Conservation (phyloP, 495 filamentous ascomycete species). For the Hypoxylon fragiforme region DNA sequence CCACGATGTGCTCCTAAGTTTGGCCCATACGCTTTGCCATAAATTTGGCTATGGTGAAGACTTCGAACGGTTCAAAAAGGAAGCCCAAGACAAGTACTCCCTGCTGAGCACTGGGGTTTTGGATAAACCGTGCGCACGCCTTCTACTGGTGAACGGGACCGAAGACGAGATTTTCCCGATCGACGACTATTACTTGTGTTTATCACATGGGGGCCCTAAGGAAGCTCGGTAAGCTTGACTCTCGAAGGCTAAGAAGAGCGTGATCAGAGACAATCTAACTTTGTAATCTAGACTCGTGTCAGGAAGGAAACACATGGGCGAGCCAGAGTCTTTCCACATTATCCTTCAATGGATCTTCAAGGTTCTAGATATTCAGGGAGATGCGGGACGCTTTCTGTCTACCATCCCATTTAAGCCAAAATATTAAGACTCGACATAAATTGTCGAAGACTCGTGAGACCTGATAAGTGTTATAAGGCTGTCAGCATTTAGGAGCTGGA, state of each 20-base stretch:
- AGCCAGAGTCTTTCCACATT: constrained; percentile 15
- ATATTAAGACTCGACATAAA: background rate
- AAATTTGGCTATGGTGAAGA: constrained; percentile 64
- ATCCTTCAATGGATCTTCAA: constrained; percentile 27
- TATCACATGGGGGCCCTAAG: constrained; percentile 66
- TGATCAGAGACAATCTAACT: constrained; percentile 2
- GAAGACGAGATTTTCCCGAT: constrained; percentile 72
- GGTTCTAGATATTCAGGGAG: constrained; percentile 21
- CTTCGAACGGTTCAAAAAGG: constrained; percentile 58
- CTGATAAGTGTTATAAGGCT: background rate
- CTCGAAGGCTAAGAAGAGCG: background rate
- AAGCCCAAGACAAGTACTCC: constrained; percentile 65
- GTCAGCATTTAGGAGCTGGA: no score
- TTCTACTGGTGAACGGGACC: constrained; percentile 69
- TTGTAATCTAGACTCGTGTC: constrained; percentile 10
- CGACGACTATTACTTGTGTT: constrained; percentile 63
- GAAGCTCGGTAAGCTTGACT: constrained; percentile 55
- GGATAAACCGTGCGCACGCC: constrained; percentile 59
- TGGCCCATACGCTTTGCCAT: constrained; percentile 62
- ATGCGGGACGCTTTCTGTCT: constrained; percentile 21
- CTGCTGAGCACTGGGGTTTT: constrained; percentile 65
- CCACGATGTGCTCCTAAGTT: constrained; percentile 35
- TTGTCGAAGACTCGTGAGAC: no score
- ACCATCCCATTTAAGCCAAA: constrained; percentile 29
- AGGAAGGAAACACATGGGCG: constrained; percentile 28